A percentile compares a stretch with the other conserved stretches of the same genome.
Conservation (phyloP, 2,329 filamentous ascomycete genomes). For the Diaporthe sp. region DNA sequence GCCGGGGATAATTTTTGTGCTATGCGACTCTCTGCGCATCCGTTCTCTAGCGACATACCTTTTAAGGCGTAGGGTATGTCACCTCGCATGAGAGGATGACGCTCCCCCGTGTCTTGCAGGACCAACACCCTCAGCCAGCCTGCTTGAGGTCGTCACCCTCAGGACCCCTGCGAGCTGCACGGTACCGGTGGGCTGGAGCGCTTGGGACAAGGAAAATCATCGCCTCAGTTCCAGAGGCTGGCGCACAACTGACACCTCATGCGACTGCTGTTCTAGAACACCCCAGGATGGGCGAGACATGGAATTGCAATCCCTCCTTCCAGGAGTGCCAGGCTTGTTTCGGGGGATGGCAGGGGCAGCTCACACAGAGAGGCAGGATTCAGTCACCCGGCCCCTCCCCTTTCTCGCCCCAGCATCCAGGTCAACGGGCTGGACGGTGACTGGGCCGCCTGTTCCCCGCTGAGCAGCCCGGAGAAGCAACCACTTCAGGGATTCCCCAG, state of each 20-base stretch:
- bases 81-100: neutral
- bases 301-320: neutral
- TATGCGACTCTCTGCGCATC: neutral
- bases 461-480: conserved; percentile 10
- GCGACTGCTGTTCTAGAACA: conserved; percentile 27
- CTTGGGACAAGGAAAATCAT: conserved; percentile 14
- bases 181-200: conserved; percentile 24
- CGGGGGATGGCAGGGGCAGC: neutral
- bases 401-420: neutral
- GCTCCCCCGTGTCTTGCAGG: neutral
- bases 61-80: neutral
- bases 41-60: neutral
- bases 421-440: neutral
- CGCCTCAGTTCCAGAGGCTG: conserved; percentile 1
- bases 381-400: neutral
- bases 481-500: conserved; percentile 27
- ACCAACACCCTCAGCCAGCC: neutral
- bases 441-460: conserved; percentile 19
- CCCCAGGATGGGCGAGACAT: neutral
- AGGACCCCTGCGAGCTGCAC: neutral
- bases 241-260: conserved; percentile 19
- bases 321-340: conserved; percentile 2
- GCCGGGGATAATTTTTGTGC: neutral
- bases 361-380: neutral
- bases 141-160: neutral